Percentiles rank a stretch among this genome's conserved stretches.
phyloP scores from a whole-genome alignment of 768 basidiomycete genomes.

The Leucocoprinus sp. region DNA sequence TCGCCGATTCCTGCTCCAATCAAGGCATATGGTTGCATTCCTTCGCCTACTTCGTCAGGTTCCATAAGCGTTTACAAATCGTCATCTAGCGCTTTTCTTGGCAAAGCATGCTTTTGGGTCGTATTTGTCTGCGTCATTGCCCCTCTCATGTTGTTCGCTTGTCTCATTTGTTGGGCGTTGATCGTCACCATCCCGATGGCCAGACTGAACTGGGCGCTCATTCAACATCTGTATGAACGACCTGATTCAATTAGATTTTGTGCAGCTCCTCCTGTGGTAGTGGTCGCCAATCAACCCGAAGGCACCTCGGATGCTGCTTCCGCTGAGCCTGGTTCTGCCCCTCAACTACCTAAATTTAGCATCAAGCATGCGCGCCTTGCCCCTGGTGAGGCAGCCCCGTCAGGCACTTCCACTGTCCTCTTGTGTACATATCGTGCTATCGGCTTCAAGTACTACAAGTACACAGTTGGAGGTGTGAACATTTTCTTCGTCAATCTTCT shows the following conservation, averaged over 20 bases:
- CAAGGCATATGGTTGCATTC: slow-evolving; percentile 67
- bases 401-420: slow-evolving; percentile 77
- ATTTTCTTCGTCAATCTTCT: slow-evolving; percentile 95
- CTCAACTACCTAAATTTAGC: slow-evolving; percentile 36
- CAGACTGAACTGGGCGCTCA: slow-evolving; percentile 90
- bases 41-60: slow-evolving; percentile 21
- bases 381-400: slow-evolving; percentile 86
- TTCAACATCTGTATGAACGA: slow-evolving; percentile 70
- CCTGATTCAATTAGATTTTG: slow-evolving; percentile 90
- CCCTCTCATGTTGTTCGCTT: slow-evolving; percentile 82
- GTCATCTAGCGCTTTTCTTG: slow-evolving; percentile 43
- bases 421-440: slow-evolving; percentile 91
- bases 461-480: slow-evolving; percentile 97
- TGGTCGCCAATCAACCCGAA: slow-evolving; percentile 31
- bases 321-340: slow-evolving; percentile 17
- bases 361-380: slow-evolving; percentile 68
- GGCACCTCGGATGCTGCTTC: slow-evolving; percentile 8
- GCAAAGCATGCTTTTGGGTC: slow-evolving; percentile 77
- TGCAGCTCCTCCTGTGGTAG: slow-evolving; percentile 69
- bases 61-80: slow-evolving; percentile 22
- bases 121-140: slow-evolving; percentile 70
- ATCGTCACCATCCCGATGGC: slow-evolving; percentile 98
- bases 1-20: slow-evolving; percentile 31
- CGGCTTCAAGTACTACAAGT: slow-evolving; percentile 94
- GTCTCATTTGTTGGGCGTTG: slow-evolving; percentile 89